Base-by-base conservation (phyloP, 139 green algal species). In the Coelastrella sp. region DNA sequence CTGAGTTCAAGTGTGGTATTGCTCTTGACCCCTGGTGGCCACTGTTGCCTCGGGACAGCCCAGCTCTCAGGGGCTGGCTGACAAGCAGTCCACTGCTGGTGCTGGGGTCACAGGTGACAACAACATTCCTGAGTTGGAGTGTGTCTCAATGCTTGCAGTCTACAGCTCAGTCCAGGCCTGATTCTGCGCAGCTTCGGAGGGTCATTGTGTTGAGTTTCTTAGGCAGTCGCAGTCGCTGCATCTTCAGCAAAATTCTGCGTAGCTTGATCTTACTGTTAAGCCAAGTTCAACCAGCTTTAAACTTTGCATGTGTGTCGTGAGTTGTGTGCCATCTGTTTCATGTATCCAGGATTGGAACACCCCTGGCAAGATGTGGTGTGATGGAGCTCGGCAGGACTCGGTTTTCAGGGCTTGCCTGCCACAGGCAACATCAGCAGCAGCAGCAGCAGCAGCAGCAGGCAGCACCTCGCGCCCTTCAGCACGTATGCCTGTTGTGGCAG, bases 21-120 rank as follows among this genome's bases (percentile, higher is more conserved):
- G 85, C 85, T 3, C 73, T 90, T 54, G 85, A 90, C 73, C 85
- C 85, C 5, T 90, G 85, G 85, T 90, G 85, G 85, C 83, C 83
- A 11, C 83, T 88, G 83, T 68, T 88, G 83, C 83, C 83, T 47
- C 32, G 32, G 32, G 54, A 65, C 4, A 80, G 68, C 56, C 54
- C 83, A 68, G 83, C 83, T 20, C 68, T 88, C 47, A 88, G 64
- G 20, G 83, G 83, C 5, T 88, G 83, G 83, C 20, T 80, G 68
- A 88, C 83, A 7, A 75, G 13, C 68, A 88, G 83, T 73, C 83
- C 83, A 58, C 68, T 88, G 83, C 83, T 88, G 54, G 83, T 88
- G 68, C 66, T 88, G 66, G 83, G 83, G 10, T 88, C 83, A 17
- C 83, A 88, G 47, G 83, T 88, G 68, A 75, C n/a, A 22, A 23